Evolutionary conservation across 345 rosid species (phyloP), one percentile per base, ranked within the genome.

Genomic region (Boechera stricta): DNA sequence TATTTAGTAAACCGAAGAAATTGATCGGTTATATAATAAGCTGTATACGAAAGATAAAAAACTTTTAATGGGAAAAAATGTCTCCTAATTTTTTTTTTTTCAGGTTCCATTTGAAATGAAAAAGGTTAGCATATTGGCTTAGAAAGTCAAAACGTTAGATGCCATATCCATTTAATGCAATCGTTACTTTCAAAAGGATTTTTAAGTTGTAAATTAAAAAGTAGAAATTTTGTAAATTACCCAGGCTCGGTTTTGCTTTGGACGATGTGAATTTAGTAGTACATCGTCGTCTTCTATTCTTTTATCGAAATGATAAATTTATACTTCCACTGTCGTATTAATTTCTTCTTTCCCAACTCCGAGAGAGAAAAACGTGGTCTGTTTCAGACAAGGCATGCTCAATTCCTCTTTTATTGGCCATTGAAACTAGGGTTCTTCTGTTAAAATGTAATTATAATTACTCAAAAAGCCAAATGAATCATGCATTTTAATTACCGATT

Each of bases 361-460:
- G 21, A 72, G 52, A 71, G 60, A 72, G 61, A 29, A 49, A 49
- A 66, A 65, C 52, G 44, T 71, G 72, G 71, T 49, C 60, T 71
- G 60, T 49, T 64, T 64, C 76, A 47, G 67, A 71, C 80, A 64
- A 8, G 21, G 72, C 71, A 77, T 32, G 80, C 80, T 64, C 60
- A 47, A 29, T 28, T 39, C 21, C 57, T 77, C 41, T 32, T 67
- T 78, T 73, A 54, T 78, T 52, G 69, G 82, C 44, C 78, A 78
- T 67, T 67, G 78, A 78, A 78, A 67, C 70, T 53, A 58, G 81
- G 81, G 62, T 71, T 71, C 68, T 71, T 56, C 45, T 64, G 26
- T 63, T 55, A 15, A 11, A 33, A 61, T 38, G 18, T 28, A 2
- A 2, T 45, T 10, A 51, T 15, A 16, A 32, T 21, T 42, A 49